Evolutionary conservation across 257 asterid species (phyloP), one percentile per base, ranked within the genome.

Genomic region (Datura wrightii): DNA sequence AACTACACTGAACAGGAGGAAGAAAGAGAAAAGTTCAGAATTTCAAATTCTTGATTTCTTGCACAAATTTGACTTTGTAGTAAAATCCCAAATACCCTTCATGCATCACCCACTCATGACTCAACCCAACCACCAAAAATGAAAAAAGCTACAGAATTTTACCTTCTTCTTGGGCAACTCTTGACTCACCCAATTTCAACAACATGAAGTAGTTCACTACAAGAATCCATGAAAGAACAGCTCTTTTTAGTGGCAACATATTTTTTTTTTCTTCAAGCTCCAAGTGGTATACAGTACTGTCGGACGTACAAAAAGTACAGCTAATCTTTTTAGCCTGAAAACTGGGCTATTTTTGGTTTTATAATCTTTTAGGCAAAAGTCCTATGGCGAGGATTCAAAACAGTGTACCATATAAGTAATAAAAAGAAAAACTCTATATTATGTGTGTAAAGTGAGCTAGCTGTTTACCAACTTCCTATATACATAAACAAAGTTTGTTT

Each of bases 111-210:
- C 55, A 53, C 79, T 3, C 31, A 24, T 24, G 31, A 24, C 31
- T 24, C 60, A 13, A 42, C 19, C 14, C 58, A 13, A 3, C 70
- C 72, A 59, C 56, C n/a, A 62, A 62, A n/a, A 13, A 8, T 42
- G 2, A 63, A 46, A 36, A 48, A 16, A 34, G 31, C 11, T 10
- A 67, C 10, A 81, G 14, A 53, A 58, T 36, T 48, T 83, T 67
- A 83, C 85, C 85, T 83, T 83, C 85, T 65, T 83, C 85, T 83
- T 31, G 80, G 5, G 85, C 69, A 58, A 74, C 79, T 67, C 63
- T 83, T 50, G 85, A 83, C 39, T 83, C 80, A 36, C 54, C 60
- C 60, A 83, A 52, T 6, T 6, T 83, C 37, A 67, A 2, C 41
- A 83, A 83, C 15, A 67, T 36, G 80, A 83, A 67, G 55, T 50